Evolutionary conservation across 805 yeast genomes (phyloP).

Genomic region (Yamadazyma laniorum): DNA sequence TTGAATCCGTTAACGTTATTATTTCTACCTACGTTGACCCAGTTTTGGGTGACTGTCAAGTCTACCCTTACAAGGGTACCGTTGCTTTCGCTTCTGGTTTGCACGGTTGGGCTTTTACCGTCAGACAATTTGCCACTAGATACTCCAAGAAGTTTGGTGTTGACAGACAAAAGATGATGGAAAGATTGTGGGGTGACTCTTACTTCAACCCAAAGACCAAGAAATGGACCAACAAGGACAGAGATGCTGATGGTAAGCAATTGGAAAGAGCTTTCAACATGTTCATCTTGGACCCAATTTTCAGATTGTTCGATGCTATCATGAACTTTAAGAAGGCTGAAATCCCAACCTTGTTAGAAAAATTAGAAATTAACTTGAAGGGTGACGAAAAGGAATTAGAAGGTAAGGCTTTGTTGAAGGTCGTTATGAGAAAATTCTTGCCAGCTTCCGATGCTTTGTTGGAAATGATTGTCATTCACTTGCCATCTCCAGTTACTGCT

Average conservation of each 20-base stretch:
- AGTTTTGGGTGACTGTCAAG: conserved; percentile 93
- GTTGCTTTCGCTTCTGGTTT: conserved; percentile 99
- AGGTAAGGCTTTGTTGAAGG: conserved; percentile 98
- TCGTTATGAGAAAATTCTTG: conserved; percentile 99
- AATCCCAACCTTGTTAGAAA: conserved; percentile 85
- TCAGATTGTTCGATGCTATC: conserved; percentile 93
- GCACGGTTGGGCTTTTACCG: conserved; percentile 99
- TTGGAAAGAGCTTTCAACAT: conserved; percentile 99
- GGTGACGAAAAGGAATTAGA: conserved; percentile 96
- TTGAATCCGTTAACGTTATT: conserved; percentile 98
- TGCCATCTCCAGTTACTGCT: conserved; percentile 99
- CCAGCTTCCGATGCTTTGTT: conserved; percentile 99
- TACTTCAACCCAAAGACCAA: conserved; percentile 99
- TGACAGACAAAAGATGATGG: conserved; percentile 96
- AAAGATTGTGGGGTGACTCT: conserved; percentile 99
- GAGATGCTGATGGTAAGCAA: conserved; percentile 91
- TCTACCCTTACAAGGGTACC: conserved; percentile 98
- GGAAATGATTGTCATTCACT: conserved; percentile 97
- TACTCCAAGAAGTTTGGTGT: conserved; percentile 99
- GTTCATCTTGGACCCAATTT: conserved; percentile 98
- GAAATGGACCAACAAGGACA: conserved; percentile 97
- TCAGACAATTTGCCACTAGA: conserved; percentile 97
- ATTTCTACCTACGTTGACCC: conserved; percentile 92
- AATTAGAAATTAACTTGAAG: conserved; percentile 91
- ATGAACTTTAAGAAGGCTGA: conserved; percentile 99